These are phyloP conservation scores for Domatiomyces globalis DNA, from an alignment of 2,329 filamentous ascomycete species.

Conservation along the genomic window DNA sequence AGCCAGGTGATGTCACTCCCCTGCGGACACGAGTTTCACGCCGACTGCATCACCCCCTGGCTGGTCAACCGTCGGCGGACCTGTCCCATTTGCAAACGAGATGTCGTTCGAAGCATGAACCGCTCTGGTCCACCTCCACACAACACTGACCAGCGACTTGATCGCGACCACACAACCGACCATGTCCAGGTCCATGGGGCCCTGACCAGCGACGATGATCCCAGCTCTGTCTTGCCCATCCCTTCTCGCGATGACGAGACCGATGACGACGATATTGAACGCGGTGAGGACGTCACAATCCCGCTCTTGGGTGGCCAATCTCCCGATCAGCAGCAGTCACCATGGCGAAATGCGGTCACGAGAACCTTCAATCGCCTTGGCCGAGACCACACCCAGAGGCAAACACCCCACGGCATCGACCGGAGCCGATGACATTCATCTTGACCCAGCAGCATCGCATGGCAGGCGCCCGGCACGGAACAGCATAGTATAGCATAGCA, in stretches of 20 bases:
- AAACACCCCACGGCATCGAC: slow-evolving; percentile 12
- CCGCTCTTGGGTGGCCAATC: slow-evolving; percentile 21
- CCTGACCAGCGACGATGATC: slow-evolving; percentile 33
- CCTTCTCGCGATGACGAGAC: slow-evolving; percentile 22
- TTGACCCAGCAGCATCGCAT: neutral
- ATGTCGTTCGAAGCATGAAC: slow-evolving; percentile 60
- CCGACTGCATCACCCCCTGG: slow-evolving; percentile 97
- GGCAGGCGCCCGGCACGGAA: neutral
- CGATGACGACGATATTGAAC: slow-evolving; percentile 30
- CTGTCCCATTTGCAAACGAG: slow-evolving; percentile 97
- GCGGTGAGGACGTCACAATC: slow-evolving; percentile 23
- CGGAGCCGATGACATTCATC: slow-evolving; percentile 10
- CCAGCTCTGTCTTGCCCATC: slow-evolving; percentile 38
- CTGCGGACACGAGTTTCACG: slow-evolving; percentile 96
- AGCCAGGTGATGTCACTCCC: slow-evolving; percentile 93
- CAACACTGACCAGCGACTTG: slow-evolving; percentile 1
- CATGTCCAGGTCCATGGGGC: slow-evolving; percentile 32
- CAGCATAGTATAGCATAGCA: neutral
- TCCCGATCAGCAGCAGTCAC: slow-evolving; percentile 23
- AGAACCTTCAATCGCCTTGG: slow-evolving; percentile 33
- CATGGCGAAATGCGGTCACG: slow-evolving; percentile 32
- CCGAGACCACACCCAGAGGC: slow-evolving; percentile 27
- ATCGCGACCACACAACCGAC: slow-evolving; percentile 30
- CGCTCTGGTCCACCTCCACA: slow-evolving; percentile 17
- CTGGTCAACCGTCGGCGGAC: slow-evolving; percentile 85